Conservation (phyloP, 164 flowering plant genomes). For the Kingdonia uniflora region DNA sequence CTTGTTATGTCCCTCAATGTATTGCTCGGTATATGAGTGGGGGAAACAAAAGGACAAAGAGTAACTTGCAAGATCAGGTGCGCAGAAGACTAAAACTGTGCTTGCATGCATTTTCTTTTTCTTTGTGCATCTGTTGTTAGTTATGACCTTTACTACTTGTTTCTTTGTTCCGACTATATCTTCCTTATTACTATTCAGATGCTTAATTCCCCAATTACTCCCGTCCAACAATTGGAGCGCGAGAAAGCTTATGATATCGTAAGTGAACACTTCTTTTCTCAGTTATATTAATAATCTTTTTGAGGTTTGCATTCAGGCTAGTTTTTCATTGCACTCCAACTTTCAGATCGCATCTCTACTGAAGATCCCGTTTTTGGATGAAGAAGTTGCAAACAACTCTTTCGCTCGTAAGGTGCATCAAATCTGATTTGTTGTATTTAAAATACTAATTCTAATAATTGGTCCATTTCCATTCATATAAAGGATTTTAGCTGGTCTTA, state of each 20-base stretch:
- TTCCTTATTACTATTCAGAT: constrained; percentile 30
- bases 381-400: constrained; percentile 57
- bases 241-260: constrained; percentile 86
- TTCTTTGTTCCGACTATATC: constrained; percentile 1
- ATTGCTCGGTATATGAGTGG: constrained; percentile 53
- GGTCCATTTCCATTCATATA: too few species aligned
- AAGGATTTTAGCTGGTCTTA: too few species aligned
- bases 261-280: constrained; percentile 16
- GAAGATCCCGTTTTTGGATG: constrained; percentile 85
- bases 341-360: constrained; percentile 78
- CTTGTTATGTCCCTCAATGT: constrained; percentile 81
- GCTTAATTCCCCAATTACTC: constrained; percentile 77
- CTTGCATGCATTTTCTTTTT: not conserved
- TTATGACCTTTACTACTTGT: not conserved
- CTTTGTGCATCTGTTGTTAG: not conserved
- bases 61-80: constrained; percentile 77
- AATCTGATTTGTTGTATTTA: too few species aligned
- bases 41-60: constrained; percentile 24
- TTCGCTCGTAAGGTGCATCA: constrained; percentile 60
- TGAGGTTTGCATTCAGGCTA: not conserved
- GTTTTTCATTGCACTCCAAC: constrained; percentile 3
- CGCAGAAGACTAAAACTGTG: not conserved
- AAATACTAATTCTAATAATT: too few species aligned
- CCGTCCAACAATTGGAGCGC: constrained; percentile 76
- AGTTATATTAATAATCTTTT: not conserved